These are phyloP conservation scores for Schoenoplectus tabernaemontani DNA, from an alignment of 202 grass and related monocot genomes.

Conservation along the genomic window DNA sequence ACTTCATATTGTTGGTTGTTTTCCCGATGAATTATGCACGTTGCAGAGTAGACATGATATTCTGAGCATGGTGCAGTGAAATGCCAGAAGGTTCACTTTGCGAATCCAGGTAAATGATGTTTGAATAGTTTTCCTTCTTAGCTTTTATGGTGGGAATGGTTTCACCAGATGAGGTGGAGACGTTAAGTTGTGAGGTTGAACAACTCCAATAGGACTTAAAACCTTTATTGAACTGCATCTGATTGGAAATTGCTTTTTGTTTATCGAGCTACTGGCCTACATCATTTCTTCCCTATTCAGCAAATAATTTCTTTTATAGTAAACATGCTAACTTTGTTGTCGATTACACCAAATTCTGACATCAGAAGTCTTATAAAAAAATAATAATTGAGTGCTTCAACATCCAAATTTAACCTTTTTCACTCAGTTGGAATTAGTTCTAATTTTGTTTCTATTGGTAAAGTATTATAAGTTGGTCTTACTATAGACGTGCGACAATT, in stretches of 20 bases:
- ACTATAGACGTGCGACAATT: neutral
- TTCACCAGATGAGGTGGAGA: neutral
- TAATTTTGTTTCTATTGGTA: neutral
- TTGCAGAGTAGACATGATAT: neutral
- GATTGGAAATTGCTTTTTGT: neutral
- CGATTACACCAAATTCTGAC: neutral
- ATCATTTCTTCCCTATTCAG: neutral
- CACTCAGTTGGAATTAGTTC: neutral
- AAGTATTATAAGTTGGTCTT: neutral
- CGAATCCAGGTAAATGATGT: neutral
- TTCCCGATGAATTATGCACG: neutral
- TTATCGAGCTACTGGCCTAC: neutral
- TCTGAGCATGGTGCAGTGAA: neutral
- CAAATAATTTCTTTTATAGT: neutral
- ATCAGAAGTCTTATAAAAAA: neutral
- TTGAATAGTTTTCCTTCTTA: neutral
- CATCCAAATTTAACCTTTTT: neutral
- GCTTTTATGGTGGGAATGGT: neutral
- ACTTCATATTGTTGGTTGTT: neutral
- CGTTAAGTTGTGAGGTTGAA: neutral
- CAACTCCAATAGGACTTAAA: neutral
- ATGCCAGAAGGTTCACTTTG: neutral
- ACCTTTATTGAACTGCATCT: neutral
- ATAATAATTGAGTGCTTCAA: neutral
- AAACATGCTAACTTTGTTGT: neutral